These are phyloP conservation scores for Bipolaris gigantea DNA, from an alignment of 2,329 filamentous ascomycete genomes.

Conservation along the genomic window DNA sequence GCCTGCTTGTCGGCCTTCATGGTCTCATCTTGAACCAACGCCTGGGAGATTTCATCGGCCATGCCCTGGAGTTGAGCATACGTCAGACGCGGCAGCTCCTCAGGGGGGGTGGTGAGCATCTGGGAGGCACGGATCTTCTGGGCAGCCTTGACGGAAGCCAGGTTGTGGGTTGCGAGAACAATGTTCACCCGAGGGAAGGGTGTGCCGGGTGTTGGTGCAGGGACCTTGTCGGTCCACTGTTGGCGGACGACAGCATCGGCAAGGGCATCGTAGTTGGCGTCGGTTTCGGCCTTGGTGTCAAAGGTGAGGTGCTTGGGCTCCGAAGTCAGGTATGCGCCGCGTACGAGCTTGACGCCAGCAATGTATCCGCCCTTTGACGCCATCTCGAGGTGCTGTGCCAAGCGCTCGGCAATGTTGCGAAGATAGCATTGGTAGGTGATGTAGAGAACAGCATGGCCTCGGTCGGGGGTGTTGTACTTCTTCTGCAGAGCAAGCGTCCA, in stretches of 20 bases:
- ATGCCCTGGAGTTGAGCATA: slow-evolving; percentile 91
- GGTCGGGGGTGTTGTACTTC: slow-evolving; percentile 65
- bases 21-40: slow-evolving; percentile 52
- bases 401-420: slow-evolving; percentile 49
- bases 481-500: slow-evolving; percentile 79
- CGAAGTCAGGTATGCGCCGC: slow-evolving; percentile 58
- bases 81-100: slow-evolving; percentile 42
- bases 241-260: slow-evolving; percentile 67
- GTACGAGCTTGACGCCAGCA: slow-evolving; percentile 60
- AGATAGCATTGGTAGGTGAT: slow-evolving; percentile 63
- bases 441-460: slow-evolving; percentile 70
- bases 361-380: slow-evolving; percentile 55
- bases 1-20: slow-evolving; percentile 43
- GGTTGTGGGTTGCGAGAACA: slow-evolving; percentile 83
- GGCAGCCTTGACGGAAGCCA: slow-evolving; percentile 64
- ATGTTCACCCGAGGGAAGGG: slow-evolving; percentile 55
- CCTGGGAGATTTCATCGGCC: slow-evolving; percentile 84
- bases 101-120: slow-evolving; percentile 34
- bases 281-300: slow-evolving; percentile 57
- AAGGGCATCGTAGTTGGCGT: slow-evolving; percentile 70
- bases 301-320: slow-evolving; percentile 57
- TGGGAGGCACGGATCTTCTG: slow-evolving; percentile 54
- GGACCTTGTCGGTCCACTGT: slow-evolving; percentile 60
- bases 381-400: slow-evolving; percentile 51
- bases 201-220: slow-evolving; percentile 40